These are phyloP conservation scores for Diaporthe eres DNA, from an alignment of 2,329 filamentous ascomycete species.

Conservation along the genomic window DNA sequence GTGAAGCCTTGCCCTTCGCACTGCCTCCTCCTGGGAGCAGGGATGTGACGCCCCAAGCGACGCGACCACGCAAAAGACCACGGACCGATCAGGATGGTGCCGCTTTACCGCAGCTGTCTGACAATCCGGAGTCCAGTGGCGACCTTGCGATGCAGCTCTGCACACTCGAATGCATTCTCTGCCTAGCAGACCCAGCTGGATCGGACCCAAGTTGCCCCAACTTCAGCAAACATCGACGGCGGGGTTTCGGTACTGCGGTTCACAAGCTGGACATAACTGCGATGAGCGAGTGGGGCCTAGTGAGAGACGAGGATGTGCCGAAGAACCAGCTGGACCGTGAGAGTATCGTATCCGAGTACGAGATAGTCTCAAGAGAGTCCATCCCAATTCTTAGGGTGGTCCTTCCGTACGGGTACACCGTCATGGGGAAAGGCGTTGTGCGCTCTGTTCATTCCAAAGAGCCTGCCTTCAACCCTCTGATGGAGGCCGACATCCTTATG, in stretches of 20 bases:
- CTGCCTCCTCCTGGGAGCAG: background rate
- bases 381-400: background rate
- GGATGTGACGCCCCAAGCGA: background rate
- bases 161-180: background rate
- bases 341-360: background rate
- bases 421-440: background rate
- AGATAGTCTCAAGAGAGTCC: background rate
- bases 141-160: background rate
- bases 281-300: background rate
- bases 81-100: background rate
- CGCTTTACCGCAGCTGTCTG: background rate
- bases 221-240: background rate
- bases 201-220: background rate
- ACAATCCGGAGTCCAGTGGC: fast-evolving
- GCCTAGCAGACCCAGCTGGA: background rate
- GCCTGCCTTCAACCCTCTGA: background rate
- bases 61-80: background rate
- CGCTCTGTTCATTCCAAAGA: background rate
- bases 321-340: background rate
- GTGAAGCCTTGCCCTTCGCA: background rate
- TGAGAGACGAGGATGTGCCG: background rate
- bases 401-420: background rate
- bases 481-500: background rate
- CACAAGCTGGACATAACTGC: background rate
- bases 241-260: background rate